Conservation (phyloP, 805 yeast species). For the Starmerella bombi region DNA sequence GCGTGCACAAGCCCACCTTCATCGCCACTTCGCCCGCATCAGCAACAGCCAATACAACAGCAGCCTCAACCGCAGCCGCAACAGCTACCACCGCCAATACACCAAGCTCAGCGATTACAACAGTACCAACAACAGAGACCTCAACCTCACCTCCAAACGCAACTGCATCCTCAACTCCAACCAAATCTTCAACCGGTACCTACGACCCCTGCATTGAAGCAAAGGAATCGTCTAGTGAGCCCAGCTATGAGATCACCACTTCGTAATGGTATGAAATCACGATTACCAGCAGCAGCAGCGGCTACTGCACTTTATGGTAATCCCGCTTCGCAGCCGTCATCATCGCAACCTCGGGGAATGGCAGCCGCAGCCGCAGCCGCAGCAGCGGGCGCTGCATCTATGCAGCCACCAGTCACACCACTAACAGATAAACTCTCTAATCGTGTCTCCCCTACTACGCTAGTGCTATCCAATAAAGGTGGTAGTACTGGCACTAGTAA, state of each 20-base stretch:
- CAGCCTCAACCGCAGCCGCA: not conserved
- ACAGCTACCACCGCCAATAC: not conserved
- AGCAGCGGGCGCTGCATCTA: constrained; percentile 10
- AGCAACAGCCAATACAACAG: no score
- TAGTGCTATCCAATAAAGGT: constrained; percentile 11
- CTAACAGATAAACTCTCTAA: constrained; percentile 2
- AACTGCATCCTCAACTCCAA: not conserved
- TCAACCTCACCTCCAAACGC: not conserved
- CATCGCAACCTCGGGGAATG: constrained; percentile 10
- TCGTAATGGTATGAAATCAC: constrained; percentile 6
- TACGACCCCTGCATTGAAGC: constrained; percentile 13
- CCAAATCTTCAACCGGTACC: not conserved
- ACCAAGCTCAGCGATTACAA: not conserved
- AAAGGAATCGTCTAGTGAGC: constrained; percentile 7
- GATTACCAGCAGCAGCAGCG: constrained; percentile 16
- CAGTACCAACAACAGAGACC: not conserved
- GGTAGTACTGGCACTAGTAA: not conserved
- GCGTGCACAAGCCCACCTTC: no score
- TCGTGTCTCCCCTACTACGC: constrained; percentile 19
- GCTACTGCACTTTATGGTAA: constrained; percentile 17
- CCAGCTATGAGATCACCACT: constrained; percentile 17
- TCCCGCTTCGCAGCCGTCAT: constrained; percentile 4
- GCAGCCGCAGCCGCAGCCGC: constrained; percentile 21
- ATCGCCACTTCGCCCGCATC: no score
- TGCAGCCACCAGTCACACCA: constrained; percentile 9